Percentiles rank a stretch among this genome's conserved stretches.
phyloP scores from a whole-genome alignment of 2,329 filamentous ascomycete species.

The Colletotrichum lini region DNA sequence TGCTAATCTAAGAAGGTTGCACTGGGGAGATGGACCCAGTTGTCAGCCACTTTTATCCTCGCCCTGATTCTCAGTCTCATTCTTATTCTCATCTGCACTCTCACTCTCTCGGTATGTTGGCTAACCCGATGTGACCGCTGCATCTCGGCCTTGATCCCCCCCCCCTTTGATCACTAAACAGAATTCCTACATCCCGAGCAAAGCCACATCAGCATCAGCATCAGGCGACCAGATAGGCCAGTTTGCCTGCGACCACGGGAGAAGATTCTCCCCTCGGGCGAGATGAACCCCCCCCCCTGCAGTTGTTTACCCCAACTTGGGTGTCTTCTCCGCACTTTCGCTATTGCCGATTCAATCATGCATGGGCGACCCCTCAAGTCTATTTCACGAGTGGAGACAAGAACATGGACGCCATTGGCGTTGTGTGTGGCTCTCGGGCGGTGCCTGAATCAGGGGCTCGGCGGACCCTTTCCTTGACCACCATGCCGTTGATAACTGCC shows the following conservation, averaged over 20 bases:
- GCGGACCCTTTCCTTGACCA: neutral
- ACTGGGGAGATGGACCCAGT: constrained; percentile 4
- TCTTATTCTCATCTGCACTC: neutral
- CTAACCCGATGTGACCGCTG: too few species aligned
- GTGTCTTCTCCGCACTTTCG: constrained; percentile 38
- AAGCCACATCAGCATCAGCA: neutral
- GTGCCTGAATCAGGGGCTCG: constrained; percentile 14
- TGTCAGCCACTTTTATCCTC: neutral
- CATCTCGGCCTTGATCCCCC: neutral
- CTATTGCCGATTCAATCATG: constrained; percentile 20
- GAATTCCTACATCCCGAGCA: neutral
- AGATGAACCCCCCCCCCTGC: neutral
- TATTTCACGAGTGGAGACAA: constrained; percentile 15
- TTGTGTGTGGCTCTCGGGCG: neutral
- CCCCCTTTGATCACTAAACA: neutral
- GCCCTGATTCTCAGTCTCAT: neutral
- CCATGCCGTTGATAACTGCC: constrained; percentile 36
- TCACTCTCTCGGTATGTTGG: too few species aligned
- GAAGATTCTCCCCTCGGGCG: constrained; percentile 35
- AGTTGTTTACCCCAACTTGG: neutral
- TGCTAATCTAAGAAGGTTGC: neutral
- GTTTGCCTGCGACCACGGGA: constrained; percentile 18
- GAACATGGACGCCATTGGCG: neutral
- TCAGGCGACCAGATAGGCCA: neutral
- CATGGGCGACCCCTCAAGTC: constrained; percentile 33